Percentiles rank a stretch among this genome's conserved stretches.
Evolutionary conservation across 2,329 filamentous ascomycete species (phyloP).

Genomic region (Parastagonospora avenae): DNA sequence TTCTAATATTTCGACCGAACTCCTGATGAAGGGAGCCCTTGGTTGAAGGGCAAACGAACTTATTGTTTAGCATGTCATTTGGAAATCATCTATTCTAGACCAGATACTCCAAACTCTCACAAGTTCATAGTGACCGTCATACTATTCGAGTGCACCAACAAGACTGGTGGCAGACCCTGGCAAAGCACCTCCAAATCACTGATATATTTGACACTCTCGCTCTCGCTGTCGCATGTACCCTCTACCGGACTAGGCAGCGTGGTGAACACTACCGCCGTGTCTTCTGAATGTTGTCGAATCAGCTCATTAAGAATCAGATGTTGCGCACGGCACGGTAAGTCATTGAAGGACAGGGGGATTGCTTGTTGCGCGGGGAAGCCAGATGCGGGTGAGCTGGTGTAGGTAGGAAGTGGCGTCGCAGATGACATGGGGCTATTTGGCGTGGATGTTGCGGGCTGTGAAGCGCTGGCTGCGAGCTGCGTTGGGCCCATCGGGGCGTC

Average conservation of each 20-base stretch:
- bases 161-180: slow-evolving; percentile 72
- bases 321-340: slow-evolving; percentile 81
- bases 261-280: slow-evolving; percentile 78
- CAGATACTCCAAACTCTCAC: slow-evolving; percentile 40
- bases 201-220: slow-evolving; percentile 74
- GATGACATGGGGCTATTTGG: slow-evolving; percentile 4
- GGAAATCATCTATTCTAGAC: too few relatives aligned
- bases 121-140: slow-evolving; percentile 86
- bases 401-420: not conserved
- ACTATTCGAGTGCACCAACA: slow-evolving; percentile 84
- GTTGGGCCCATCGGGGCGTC: slow-evolving; percentile 7
- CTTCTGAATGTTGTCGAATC: slow-evolving; percentile 58
- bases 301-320: slow-evolving; percentile 87
- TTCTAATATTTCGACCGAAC: too few relatives aligned
- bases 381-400: slow-evolving; percentile 24
- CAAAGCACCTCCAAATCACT: slow-evolving; percentile 80
- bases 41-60: too few relatives aligned
- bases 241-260: slow-evolving; percentile 82
- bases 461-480: slow-evolving; percentile 4
- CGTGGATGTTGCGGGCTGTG: slow-evolving; percentile 8
- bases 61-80: too few relatives aligned
- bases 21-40: too few relatives aligned
- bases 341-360: slow-evolving; percentile 80
- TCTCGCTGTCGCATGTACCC: slow-evolving; percentile 73
- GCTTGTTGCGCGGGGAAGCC: slow-evolving; percentile 64